Base-by-base conservation (phyloP, 176 grass and related monocot species). In the Carex pumila region DNA sequence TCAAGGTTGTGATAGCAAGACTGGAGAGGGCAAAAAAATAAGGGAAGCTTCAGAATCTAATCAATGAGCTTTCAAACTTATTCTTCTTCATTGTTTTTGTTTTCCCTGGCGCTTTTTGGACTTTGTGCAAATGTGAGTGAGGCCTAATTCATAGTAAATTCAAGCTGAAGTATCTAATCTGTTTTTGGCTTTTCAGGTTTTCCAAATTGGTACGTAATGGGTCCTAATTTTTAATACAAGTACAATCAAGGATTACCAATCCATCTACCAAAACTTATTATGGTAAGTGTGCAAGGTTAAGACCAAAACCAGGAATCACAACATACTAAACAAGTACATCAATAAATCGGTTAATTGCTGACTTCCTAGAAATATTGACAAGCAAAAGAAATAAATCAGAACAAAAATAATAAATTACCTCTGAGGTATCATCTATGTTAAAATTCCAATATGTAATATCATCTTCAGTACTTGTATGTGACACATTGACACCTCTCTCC, bases 361-460 rank as follows among this genome's bases (percentile, higher is more conserved):
- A 53, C 12, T 54, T 75, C 47, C 18, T 61, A 61, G 17, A 61
- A 21, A 61, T 19, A 19, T 22, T 14, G 9, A 54, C 47, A 5
- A 75, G 71, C 19, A 53, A 56, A 55, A 32, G 19, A 77, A 30
- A 3, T 79, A 64, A 67, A 69, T 52, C 18, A 13, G 59, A 57
- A 61, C 15, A 54, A 65, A 22, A 49, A 57, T 30, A 60, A 61
- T n/a, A 2, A 30, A 12, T 31, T 86, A 94, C 91, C 91, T 94
- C 89, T 79, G 86, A 87, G 60, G 7, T 85, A 85, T 81, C 90
- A 64, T 88, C 86, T 45, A 87, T 77, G 71, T 94, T 82, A 65
- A 90, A 92, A 45, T 87, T 89, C 89, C 88, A 87, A 31, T 86
- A 89, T 3, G 84, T 72, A 85, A 72, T 65, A 54, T 87, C 64